Evolutionary conservation across 345 rosid genomes (phyloP).

Genomic region (Durio zibethinus): DNA sequence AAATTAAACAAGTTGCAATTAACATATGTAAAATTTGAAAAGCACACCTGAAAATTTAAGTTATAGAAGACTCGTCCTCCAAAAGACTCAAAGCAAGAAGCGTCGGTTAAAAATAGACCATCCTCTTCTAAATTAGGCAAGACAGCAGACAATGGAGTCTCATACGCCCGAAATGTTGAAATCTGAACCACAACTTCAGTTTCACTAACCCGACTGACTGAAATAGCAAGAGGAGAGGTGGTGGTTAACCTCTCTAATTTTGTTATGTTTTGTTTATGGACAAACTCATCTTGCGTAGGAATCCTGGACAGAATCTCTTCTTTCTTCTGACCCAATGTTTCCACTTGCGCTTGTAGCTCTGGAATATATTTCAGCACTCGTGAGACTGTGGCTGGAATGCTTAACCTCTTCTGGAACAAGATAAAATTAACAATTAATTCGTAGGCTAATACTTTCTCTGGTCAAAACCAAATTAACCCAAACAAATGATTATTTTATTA

Average conservation of each 20-base stretch:
- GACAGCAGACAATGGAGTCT: constrained; percentile 37
- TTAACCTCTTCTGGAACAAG: constrained; percentile 39
- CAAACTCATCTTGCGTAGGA: constrained; percentile 15
- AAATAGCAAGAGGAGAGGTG: constrained; percentile 16
- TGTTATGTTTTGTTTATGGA: constrained; percentile 23
- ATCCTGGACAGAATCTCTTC: constrained; percentile 42
- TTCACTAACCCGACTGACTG: constrained; percentile 39
- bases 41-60: constrained; percentile 53
- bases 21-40: background rate
- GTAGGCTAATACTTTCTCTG: background rate
- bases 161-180: constrained; percentile 10
- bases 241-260: background rate
- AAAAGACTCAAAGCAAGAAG: constrained; percentile 56
- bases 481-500: background rate
- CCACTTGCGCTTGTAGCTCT: constrained; percentile 41
- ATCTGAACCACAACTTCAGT: constrained; percentile 51
- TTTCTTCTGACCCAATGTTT: constrained; percentile 34
- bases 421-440: background rate
- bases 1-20: background rate
- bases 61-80: constrained; percentile 47
- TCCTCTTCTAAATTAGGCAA: constrained; percentile 42
- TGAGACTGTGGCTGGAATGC: constrained; percentile 48
- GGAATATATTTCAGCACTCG: constrained; percentile 52
- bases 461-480: background rate
- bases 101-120: constrained; percentile 38